Base-by-base conservation (phyloP, 331 rosid species). In the Acacia concinna region DNA sequence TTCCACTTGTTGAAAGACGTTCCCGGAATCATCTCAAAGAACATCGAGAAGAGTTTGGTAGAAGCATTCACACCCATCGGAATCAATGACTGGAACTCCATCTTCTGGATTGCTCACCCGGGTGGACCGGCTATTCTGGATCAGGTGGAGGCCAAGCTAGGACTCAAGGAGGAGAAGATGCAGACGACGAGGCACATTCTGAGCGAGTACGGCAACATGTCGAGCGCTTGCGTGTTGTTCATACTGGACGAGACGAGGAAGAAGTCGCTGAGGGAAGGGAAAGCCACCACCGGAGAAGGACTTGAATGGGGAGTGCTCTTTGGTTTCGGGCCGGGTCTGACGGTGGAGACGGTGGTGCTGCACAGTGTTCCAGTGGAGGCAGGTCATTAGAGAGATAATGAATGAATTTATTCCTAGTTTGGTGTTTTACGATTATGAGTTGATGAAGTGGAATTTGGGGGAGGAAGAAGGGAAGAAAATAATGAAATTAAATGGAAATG, bases 181-280 rank as follows among this genome's bases (percentile, higher is more conserved):
- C 63, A 37, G n/a, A 73, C 83, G 1, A 74, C 81, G 2, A 51
- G 83, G 6, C 81, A 74, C 44, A 57, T 83, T 34, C n/a, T 79
- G 5, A 68, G 83, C 17, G 70, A 79, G 80, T 83, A 83, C 37
- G 86, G 86, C 5, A 83, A 83, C 71, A 83, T 83, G 86, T 83
- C 81, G 3, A 79, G 86, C 77, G 86, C 86, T 0, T 83, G 81
- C 7, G 86, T 79, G 21, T 4, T 74, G 37, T 74, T 74, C 37
- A 56, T 74, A 3, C 25, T 74, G 38, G 78, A 74, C 49, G 78
- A 74, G 68, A 4, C 40, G 5, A 25, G 78, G 49, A 40, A 40
- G 68, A 74, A 40, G 37, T 74, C 78, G 9, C 4, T 17, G 38
- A 38, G 32, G 10, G 78, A 56, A 37, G 78, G 78, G 2, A 74